Base-by-base conservation (phyloP, 306 rosid species). In the Vigna unguiculata region DNA sequence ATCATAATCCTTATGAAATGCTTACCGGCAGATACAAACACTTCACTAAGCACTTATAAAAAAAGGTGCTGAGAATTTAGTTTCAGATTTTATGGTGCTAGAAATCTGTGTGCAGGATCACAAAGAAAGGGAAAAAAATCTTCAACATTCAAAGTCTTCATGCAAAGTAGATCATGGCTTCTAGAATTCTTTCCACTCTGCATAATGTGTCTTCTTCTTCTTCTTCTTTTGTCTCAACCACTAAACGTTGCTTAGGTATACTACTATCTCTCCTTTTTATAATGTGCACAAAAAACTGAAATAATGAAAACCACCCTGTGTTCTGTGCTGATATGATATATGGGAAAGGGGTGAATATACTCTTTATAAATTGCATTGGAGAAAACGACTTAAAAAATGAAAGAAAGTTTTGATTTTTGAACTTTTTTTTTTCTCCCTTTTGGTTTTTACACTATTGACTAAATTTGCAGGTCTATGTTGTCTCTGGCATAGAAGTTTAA, bases 381-480 rank as follows among this genome's bases (percentile, higher is more conserved):
- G 63, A 24, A 25, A 57, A 57, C 10, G 12, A 22, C 22, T 15
- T 49, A 6, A 19, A 52, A 7, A 11, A 24, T 64, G 15, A 24
- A 57, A n/a, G 63, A 9, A 60, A 70, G 82, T 22, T 78, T 36
- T 78, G 11, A 49, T 20, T 28, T 24, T 55, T 19, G 13, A 40
- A 40, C 46, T 17, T 69, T 32, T 15, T 69, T 14, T 22, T 22
- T 32, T 6, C 0, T 6, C 0, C 36, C 13, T 5, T 36, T n/a
- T 36, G n/a, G 8, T 10, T 15, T 60, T 32, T 34, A 67, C 9
- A 12, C 7, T 47, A 19, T 1, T 71, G 48, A 53, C 7, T 36
- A 51, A 40, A 30, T 66, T 45, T 76, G 45, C 82, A 90, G 92
- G 88, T 57, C 60, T 78, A 52, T 49, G 20, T 62, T 64, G 72